Evolutionary conservation across 2,329 filamentous ascomycete species (phyloP).

Genomic region (Venturia oleaginea): DNA sequence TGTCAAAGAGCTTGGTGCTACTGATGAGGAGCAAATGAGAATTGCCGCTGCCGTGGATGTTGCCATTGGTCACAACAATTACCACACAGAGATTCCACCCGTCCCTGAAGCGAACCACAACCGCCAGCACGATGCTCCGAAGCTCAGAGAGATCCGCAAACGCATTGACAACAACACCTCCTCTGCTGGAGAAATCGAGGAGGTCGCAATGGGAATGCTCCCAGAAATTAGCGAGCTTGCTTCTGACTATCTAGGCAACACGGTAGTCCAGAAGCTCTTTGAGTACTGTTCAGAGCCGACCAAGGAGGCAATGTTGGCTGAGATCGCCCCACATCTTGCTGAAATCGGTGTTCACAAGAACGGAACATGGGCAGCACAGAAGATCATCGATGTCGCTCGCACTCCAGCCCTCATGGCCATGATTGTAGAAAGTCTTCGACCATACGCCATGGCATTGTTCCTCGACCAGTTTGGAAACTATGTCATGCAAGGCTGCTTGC

Average conservation of each 20-base stretch:
- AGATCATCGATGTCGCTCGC: constrained; percentile 96
- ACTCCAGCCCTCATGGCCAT: constrained; percentile 71
- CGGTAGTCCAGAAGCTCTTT: constrained; percentile 98
- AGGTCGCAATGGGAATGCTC: constrained; percentile 86
- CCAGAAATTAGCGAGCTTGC: constrained; percentile 91
- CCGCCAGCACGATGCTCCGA: constrained; percentile 84
- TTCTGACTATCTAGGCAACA: constrained; percentile 96
- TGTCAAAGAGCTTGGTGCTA: constrained; percentile 79
- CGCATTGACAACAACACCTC: constrained; percentile 92
- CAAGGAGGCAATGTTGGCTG: constrained; percentile 80
- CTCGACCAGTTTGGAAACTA: constrained; percentile 98
- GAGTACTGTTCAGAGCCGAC: constrained; percentile 88
- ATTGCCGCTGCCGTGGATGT: constrained; percentile 67
- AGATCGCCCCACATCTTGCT: constrained; percentile 84
- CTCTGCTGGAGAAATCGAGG: constrained; percentile 79
- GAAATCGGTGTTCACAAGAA: constrained; percentile 99
- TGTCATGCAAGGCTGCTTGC: constrained; percentile 89
- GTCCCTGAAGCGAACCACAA: constrained; percentile 82
- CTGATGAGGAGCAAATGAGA: constrained; percentile 63
- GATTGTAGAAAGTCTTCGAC: constrained; percentile 75
- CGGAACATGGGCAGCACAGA: constrained; percentile 97
- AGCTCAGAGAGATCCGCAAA: constrained; percentile 91
- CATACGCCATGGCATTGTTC: constrained; percentile 86
- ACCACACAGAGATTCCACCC: constrained; percentile 76
- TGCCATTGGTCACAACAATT: constrained; percentile 65